Evolutionary conservation across 352 stramenopile species (phyloP), one percentile per base, ranked within the genome.

Genomic region (Pythium vanterpoolii): DNA sequence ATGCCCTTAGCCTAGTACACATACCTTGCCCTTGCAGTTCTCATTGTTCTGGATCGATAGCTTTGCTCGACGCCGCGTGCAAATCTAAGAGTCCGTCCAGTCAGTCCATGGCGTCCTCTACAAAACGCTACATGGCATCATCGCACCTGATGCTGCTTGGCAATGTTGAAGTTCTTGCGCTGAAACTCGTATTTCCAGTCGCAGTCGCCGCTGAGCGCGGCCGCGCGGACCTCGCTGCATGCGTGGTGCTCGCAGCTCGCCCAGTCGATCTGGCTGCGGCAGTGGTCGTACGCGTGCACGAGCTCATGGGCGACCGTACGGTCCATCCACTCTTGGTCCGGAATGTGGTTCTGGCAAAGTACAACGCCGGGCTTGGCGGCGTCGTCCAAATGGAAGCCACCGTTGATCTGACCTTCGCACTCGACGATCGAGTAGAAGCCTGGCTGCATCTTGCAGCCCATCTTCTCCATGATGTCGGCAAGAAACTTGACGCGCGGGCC

Each of bases 251-350:
- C 84, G 73, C 87, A 97, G 73, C 96, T 96, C 60, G 80, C 84
- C 86, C 88, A 97, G 72, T 98, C 83, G 47, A 97, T 81, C 63
- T 97, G 95, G 60, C 87, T 85, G 52, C 92, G 87, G 72, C 90
- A 98, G 71, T 97, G 85, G 66, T 98, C 93, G 60, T 90, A 98
- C 7, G 93, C 93, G 68, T 98, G 93, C 59, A 98, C 92, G 55
- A 98, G 75, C 70, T 98, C 93, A 60, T 98, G 93, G 21, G 87
- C 76, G 51, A 98, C 75, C 19, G 93, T 98, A 47, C 89, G 84
- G 62, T 97, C 89, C 76, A 98, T 93, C 85, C 82, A 90, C 64
- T 94, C 77, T 51, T 95, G 86, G 65, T 96, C 86, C n/a, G 73
- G 66, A 60, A 97, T 96, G 68, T 96, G 89, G 64, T 97, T 95